A percentile compares a stretch with the other conserved stretches of the same genome.
phyloP scores from a whole-genome alignment of 768 basidiomycete genomes.

The Calocera viscosa region DNA sequence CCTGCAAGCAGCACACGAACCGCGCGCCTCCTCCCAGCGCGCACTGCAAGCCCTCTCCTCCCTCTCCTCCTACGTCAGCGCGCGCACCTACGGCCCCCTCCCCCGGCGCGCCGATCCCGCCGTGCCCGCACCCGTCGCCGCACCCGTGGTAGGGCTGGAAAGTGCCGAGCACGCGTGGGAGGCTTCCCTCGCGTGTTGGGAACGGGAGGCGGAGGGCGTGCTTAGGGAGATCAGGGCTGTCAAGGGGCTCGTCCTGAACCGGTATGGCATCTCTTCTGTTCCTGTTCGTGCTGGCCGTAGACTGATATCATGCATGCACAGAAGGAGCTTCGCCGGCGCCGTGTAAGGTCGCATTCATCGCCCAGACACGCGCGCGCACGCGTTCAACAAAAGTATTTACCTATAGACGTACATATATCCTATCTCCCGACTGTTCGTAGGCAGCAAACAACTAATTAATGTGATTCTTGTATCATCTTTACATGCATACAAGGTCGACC shows the following conservation, averaged over 20 bases:
- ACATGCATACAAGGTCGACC: conserved; percentile 99
- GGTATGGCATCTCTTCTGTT: neutral
- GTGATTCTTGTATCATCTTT: too few relatives aligned
- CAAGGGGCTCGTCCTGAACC: neutral
- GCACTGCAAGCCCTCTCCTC: neutral
- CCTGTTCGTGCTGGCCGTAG: neutral
- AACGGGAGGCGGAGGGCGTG: conserved; percentile 1
- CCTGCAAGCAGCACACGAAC: neutral
- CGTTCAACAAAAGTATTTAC: too few relatives aligned
- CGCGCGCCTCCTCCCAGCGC: neutral
- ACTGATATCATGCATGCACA: neutral
- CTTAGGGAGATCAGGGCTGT: neutral
- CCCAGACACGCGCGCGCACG: too few relatives aligned
- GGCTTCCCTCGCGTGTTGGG: neutral
- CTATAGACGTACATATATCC: too few relatives aligned
- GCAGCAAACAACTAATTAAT: too few relatives aligned
- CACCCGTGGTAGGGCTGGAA: too few relatives aligned
- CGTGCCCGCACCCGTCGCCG: too few relatives aligned
- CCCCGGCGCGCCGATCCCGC: too few relatives aligned
- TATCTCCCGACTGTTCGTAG: too few relatives aligned
- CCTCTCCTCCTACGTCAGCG: neutral
- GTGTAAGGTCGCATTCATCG: too few relatives aligned
- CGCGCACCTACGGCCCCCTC: neutral
- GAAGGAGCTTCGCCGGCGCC: neutral
- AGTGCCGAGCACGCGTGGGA: neutral